Evolutionary conservation across 371 early-diverging fungal genomes (phyloP).

Genomic region (Chytridiales sp.): DNA sequence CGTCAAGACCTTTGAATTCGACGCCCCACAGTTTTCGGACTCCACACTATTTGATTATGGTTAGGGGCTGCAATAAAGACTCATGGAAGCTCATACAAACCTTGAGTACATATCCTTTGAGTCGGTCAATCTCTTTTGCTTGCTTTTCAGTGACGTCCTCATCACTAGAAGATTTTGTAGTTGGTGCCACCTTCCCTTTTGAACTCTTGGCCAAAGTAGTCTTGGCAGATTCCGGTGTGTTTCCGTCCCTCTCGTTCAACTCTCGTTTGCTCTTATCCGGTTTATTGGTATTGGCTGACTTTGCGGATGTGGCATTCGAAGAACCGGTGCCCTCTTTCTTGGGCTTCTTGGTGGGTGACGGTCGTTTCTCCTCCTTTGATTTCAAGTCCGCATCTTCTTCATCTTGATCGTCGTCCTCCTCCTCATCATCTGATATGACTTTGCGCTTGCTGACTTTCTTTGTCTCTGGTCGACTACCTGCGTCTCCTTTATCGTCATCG

Average conservation of each 20-base stretch:
- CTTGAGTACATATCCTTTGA: constrained; percentile 5
- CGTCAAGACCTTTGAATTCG: constrained; percentile 4
- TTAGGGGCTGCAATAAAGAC: not conserved
- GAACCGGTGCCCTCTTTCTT: not conserved
- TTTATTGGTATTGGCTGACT: not conserved
- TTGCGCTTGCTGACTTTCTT: not conserved
- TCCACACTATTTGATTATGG: not conserved
- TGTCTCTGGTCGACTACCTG: not conserved
- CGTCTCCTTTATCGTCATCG: not conserved
- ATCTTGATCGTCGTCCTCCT: too few species aligned
- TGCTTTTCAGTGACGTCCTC: not conserved
- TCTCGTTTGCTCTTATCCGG: too few species aligned
- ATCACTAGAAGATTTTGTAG: not conserved
- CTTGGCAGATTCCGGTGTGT: too few species aligned
- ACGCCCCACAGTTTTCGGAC: constrained; percentile 7
- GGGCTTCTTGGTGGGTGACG: not conserved
- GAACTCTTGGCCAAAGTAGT: not conserved
- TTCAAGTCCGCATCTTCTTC: not conserved
- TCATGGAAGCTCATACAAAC: not conserved
- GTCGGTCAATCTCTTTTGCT: constrained; percentile 2
- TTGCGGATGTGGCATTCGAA: not conserved
- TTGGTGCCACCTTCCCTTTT: not conserved
- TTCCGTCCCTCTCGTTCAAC: too few species aligned
- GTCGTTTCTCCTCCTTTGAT: not conserved
- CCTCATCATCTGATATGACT: too few species aligned